Base-by-base conservation (phyloP, 306 rosid genomes). In the Pueraria montana region DNA sequence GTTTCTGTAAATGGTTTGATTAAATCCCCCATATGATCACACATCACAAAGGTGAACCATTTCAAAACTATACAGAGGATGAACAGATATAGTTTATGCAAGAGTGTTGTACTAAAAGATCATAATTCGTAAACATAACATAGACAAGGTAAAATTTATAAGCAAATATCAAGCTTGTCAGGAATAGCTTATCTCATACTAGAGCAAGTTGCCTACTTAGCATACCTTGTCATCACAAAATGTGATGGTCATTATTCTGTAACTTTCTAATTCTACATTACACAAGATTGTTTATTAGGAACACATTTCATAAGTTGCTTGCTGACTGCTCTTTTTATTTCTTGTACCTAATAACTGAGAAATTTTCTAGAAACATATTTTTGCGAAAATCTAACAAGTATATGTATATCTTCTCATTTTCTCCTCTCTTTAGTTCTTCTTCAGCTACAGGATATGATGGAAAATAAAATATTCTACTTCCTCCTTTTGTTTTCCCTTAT, bases 161-260 rank as follows among this genome's bases (percentile, higher is more conserved):
- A 20, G 83, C 65, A 84, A 18, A 81, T 20, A 56, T 72, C 72
- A 82, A 85, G 82, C 78, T 42, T 53, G 34, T 20, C 38, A 55
- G 26, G 21, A 68, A 59, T 32, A 83, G 66, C 42, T 71, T 69
- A 45, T 79, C 76, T 66, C 68, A 77, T 80, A 46, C 63, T 74
- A 73, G 43, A 73, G 72, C 75, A 62, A 38, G 11, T 64, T 63
- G 27, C 32, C 65, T 26, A 68, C 52, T 52, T 46, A 48, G 13
- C 56, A 58, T 64, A 70, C 42, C 64, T 72, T 26, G 43, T 42
- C 11, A 63, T 30, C 3, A 17, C 38, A 77, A 72, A 71, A 72
- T 50, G 27, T 27, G 53, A 49, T 50, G 8, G 34, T 17, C 65
- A 23, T 30, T 48, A 23, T 50, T 64, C 36, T 40, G 23, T 62